Conservation (phyloP, 768 basidiomycete species). For the Lactifluus echinatus region DNA sequence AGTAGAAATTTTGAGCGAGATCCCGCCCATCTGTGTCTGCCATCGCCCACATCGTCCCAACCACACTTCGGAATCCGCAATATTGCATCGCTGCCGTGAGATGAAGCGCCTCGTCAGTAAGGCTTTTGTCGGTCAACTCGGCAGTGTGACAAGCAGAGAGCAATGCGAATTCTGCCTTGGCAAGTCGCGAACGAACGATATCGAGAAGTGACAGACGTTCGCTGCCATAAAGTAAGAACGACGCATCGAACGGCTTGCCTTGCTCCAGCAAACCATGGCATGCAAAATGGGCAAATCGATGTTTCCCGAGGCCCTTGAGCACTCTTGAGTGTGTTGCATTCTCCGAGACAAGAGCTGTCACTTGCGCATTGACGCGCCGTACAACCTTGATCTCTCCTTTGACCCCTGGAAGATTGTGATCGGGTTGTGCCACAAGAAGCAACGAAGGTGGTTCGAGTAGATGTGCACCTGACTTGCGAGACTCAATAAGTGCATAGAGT, state of each 20-base stretch:
- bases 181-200: neutral
- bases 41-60: neutral
- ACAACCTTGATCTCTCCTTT: neutral
- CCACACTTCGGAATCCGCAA: no score
- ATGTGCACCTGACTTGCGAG: constrained; percentile 22
- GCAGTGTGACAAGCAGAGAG: neutral
- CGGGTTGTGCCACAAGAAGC: neutral
- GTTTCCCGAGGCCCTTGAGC: neutral
- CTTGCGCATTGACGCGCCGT: neutral
- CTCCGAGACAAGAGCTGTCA: neutral
- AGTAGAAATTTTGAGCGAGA: neutral
- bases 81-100: no score
- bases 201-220: no score
- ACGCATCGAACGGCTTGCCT: neutral
- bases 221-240: no score
- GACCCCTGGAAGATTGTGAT: neutral
- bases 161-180: neutral
- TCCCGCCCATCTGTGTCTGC: neutral
- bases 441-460: neutral
- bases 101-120: neutral
- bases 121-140: neutral
- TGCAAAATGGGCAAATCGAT: neutral
- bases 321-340: neutral
- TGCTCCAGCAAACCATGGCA: neutral
- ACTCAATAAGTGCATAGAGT: neutral